A percentile compares a stretch with the other conserved stretches of the same genome.
These are phyloP conservation scores for Verruconis gallopava DNA, from an alignment of 2,329 filamentous ascomycete genomes.

Conservation along the genomic window DNA sequence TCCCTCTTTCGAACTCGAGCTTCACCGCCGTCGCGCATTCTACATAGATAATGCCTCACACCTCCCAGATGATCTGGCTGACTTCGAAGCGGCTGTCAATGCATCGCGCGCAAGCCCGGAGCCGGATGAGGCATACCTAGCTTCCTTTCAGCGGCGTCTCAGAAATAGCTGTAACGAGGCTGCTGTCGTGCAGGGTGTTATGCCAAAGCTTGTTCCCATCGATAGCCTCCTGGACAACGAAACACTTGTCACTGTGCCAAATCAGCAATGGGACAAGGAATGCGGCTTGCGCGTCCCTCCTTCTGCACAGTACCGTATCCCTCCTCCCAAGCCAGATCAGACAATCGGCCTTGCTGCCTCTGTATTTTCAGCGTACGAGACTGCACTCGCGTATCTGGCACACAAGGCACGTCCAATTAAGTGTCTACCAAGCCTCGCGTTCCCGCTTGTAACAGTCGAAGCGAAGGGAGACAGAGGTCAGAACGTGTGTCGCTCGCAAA, in stretches of 20 bases:
- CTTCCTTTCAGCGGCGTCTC: conserved; percentile 1
- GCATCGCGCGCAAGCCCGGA: neutral
- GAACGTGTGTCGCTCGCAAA: conserved; percentile 4
- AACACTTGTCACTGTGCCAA: conserved; percentile 1
- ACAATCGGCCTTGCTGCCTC: conserved; percentile 1
- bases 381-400: neutral
- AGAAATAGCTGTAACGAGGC: conserved; percentile 2
- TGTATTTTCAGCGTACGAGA: neutral
- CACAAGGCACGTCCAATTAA: neutral
- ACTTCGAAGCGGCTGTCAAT: neutral
- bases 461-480: conserved; percentile 5
- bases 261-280: conserved; percentile 7
- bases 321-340: conserved; percentile 5
- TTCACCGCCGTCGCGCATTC: conserved; percentile 3
- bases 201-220: conserved; percentile 4
- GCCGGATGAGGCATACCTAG: neutral
- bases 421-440: neutral
- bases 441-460: conserved; percentile 5
- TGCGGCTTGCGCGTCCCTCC: neutral
- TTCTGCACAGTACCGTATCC: conserved; percentile 3
- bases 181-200: conserved; percentile 3
- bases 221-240: conserved; percentile 1
- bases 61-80: neutral
- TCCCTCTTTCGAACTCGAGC: conserved; percentile 6
- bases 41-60: neutral